These are phyloP conservation scores for Butyriboletus loyo DNA, from an alignment of 768 basidiomycete genomes.

Conservation along the genomic window DNA sequence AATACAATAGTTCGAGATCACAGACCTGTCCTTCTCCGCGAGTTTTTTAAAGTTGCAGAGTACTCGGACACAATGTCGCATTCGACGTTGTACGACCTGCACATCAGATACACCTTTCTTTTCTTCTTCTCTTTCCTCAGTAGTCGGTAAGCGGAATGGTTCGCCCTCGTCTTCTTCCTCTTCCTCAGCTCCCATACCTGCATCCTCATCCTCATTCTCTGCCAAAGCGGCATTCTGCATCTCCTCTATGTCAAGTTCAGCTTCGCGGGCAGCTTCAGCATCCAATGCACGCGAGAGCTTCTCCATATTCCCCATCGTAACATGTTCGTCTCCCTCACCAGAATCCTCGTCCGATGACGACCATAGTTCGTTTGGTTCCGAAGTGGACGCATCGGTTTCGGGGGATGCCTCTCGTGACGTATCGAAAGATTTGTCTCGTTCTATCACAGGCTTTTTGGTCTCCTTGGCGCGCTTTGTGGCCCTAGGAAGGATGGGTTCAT, in stretches of 20 bases:
- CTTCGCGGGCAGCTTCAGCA: constrained; percentile 61
- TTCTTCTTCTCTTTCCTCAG: constrained; percentile 71
- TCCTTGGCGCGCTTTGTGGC: constrained; percentile 38
- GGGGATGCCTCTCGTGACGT: constrained; percentile 46
- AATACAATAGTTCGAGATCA: constrained; percentile 1
- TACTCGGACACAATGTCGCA: constrained; percentile 72
- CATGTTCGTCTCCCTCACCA: constrained; percentile 50
- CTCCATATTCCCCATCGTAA: constrained; percentile 81
- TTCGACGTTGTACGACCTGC: constrained; percentile 71
- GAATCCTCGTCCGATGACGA: constrained; percentile 44
- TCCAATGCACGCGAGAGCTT: constrained; percentile 77
- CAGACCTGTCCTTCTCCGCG: constrained; percentile 62
- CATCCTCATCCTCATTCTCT: constrained; percentile 47
- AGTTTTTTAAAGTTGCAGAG: constrained; percentile 69
- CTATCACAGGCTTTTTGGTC: constrained; percentile 20
- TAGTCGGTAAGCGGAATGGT: constrained; percentile 64
- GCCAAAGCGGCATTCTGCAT: constrained; percentile 51
- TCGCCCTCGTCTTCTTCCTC: constrained; percentile 34
- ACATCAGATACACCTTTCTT: constrained; percentile 68
- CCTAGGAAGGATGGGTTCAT: constrained; percentile 28
- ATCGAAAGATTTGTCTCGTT: constrained; percentile 24
- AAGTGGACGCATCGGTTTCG: constrained; percentile 24
- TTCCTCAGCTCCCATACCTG: constrained; percentile 37
- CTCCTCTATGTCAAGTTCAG: constrained; percentile 66
- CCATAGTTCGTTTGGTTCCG: constrained; percentile 21